phyloP scores from a whole-genome alignment of 2,329 filamentous ascomycete species.

The Thielaviopsis musarum region DNA sequence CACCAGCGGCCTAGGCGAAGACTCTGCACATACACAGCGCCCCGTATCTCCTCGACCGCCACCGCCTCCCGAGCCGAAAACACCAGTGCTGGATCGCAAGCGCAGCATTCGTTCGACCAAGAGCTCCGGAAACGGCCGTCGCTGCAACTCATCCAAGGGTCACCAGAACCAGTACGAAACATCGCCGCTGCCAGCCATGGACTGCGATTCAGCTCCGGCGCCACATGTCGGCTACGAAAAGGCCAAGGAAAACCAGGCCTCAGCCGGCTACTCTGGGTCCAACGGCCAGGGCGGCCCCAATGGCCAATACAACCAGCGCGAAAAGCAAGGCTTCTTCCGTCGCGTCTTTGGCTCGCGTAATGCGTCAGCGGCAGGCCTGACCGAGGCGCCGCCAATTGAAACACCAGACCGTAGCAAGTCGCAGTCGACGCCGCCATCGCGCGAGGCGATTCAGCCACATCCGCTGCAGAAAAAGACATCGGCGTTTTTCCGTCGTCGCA shows the following conservation, averaged over 20 bases:
- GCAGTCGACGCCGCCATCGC: constrained; percentile 29
- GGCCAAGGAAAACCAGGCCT: constrained; percentile 30
- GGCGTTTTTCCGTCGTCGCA: constrained; percentile 83
- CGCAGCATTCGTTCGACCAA: constrained; percentile 41
- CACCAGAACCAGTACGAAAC: constrained; percentile 5
- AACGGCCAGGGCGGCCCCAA: constrained; percentile 21
- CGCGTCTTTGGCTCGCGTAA: constrained; percentile 70
- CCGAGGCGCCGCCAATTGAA: constrained; percentile 18
- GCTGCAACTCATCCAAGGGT: constrained; percentile 3
- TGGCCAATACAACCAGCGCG: constrained; percentile 36
- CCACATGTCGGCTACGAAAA: constrained; percentile 43
- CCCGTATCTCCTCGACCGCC: constrained; percentile 20
- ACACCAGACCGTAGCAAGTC: constrained; percentile 14
- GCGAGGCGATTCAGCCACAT: constrained; percentile 27
- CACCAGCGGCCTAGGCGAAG: too few species aligned
- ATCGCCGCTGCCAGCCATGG: constrained; percentile 18
- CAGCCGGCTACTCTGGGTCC: constrained; percentile 34
- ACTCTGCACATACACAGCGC: background rate
- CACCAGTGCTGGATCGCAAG: constrained; percentile 31
- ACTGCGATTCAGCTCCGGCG: constrained; percentile 38
- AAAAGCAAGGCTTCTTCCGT: constrained; percentile 78
- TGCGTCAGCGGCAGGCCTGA: constrained; percentile 20
- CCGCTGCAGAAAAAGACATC: constrained; percentile 77
- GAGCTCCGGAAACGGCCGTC: constrained; percentile 17
- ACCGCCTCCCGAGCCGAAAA: constrained; percentile 21